Base-by-base conservation (phyloP, 2,329 filamentous ascomycete species). In the Paecilomyces niveus region DNA sequence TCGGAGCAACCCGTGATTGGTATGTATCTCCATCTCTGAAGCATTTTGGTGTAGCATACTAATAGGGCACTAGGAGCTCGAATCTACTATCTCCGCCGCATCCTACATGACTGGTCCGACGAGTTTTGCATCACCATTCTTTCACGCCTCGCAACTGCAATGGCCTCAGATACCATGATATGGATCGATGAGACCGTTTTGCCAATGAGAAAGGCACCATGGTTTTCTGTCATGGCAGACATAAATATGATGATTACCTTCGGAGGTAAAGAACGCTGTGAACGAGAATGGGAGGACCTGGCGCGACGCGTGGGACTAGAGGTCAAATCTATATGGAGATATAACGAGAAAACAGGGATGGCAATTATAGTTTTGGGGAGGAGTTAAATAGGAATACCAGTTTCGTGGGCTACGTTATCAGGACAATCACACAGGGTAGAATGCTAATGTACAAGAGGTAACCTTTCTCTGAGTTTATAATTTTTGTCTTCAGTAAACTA, bases 101-200 rank as follows among this genome's bases (percentile, higher is more conserved):
- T 63, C 21, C 35, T 64, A 24, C 63, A 64, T 21, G 63, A 64
- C 50, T 64, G 58, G 58, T 54, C 58, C 1, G 63, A 64, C 33
- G 58, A 58, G 9, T 64, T 69, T 29, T 66, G 63, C 15, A 57
- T 60, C 0, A 52, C 39, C 7, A 72, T 78, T 9, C 65, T 75
- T 45, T 62, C 62, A 7, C 62, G 69, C 13, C 61, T 73, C 7
- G 57, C 58, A 1, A 55, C 63, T 1, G 74, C 73, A 3, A 67
- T 75, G 62, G 62, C 58, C 2, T 58, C 61, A 1, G 63, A 72
- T 5, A 76, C 74, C 0, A 61, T 64, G 13, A 67, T 79, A n/a
- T 59, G 80, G 21, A 72, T 79, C 54, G 72, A 76, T 53, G 77
- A 80, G 29, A 67, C 75, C 31, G 71, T 78, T 2, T 56, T 78